Conservation (phyloP, 2,329 filamentous ascomycete species). For the Exophiala spinifera region DNA sequence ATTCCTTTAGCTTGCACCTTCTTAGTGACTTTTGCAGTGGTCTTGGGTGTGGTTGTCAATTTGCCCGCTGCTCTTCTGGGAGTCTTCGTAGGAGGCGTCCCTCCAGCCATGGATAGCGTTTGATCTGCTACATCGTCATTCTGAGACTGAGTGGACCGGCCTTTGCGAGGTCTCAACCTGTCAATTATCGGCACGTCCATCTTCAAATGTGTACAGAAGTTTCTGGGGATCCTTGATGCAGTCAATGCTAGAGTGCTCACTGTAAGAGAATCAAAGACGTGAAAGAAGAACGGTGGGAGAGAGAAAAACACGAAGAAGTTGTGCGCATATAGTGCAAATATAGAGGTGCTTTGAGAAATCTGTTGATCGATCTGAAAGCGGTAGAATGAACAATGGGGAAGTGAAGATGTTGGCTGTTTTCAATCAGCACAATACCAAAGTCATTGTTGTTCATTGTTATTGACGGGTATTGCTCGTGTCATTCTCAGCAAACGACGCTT, state of each 20-base stretch:
- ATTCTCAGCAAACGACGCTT: not conserved
- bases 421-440: not conserved
- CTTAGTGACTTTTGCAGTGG: too few species aligned
- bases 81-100: not conserved
- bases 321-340: not conserved
- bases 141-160: not conserved
- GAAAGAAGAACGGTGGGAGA: not conserved
- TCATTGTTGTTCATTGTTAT: slow-evolving; percentile 10
- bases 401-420: slow-evolving; percentile 7
- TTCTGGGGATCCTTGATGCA: too few species aligned
- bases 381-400: slow-evolving; percentile 2
- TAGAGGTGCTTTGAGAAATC: slow-evolving; percentile 4
- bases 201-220: not conserved
- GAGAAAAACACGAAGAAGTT: not conserved
- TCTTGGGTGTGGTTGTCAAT: not conserved
- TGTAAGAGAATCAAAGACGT: not conserved
- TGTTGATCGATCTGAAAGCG: slow-evolving; percentile 6
- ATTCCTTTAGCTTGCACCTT: too few species aligned
- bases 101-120: not conserved
- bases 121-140: not conserved
- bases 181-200: not conserved
- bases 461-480: not conserved
- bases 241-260: not conserved
- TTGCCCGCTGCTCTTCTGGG: too few species aligned
- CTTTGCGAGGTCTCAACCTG: not conserved